Evolutionary conservation across 345 rosid genomes (phyloP).

Genomic region (Reutealis trisperma): DNA sequence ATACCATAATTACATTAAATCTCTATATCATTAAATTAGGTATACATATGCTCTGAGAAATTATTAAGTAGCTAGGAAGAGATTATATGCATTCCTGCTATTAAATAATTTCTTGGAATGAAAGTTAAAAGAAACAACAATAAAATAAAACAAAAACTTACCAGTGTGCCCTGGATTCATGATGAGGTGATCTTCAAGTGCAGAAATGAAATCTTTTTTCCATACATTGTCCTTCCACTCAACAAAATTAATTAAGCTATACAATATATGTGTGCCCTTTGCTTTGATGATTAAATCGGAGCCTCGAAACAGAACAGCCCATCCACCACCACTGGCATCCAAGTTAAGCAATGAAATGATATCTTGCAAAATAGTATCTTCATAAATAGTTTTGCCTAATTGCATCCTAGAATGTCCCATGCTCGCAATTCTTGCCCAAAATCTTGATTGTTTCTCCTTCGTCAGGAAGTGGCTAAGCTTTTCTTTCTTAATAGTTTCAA

Average conservation of each 20-base stretch:
- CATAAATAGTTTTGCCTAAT: constrained; percentile 2
- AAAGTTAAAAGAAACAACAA: too few relatives aligned
- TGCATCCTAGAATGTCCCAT: constrained; percentile 3
- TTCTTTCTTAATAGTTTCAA: too few relatives aligned
- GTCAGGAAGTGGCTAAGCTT: neutral
- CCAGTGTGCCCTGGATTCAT: too few relatives aligned
- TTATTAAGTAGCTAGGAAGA: too few relatives aligned
- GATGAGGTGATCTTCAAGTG: neutral
- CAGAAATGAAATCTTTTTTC: neutral
- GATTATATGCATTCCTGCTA: too few relatives aligned
- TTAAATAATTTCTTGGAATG: too few relatives aligned
- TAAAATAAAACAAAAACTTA: too few relatives aligned
- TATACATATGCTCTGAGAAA: too few relatives aligned
- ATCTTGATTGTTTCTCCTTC: neutral
- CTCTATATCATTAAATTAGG: too few relatives aligned
- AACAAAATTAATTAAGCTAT: constrained; percentile 1
- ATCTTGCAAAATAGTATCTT: constrained; percentile 3
- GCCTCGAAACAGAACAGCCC: neutral
- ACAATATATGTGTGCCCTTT: neutral
- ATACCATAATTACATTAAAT: too few relatives aligned
- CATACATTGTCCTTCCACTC: neutral
- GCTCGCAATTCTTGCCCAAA: neutral
- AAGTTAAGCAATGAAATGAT: constrained; percentile 7
- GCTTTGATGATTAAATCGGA: neutral
- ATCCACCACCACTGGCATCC: neutral